phyloP scores from a whole-genome alignment of 345 rosid genomes.

The Psidium guajava region DNA sequence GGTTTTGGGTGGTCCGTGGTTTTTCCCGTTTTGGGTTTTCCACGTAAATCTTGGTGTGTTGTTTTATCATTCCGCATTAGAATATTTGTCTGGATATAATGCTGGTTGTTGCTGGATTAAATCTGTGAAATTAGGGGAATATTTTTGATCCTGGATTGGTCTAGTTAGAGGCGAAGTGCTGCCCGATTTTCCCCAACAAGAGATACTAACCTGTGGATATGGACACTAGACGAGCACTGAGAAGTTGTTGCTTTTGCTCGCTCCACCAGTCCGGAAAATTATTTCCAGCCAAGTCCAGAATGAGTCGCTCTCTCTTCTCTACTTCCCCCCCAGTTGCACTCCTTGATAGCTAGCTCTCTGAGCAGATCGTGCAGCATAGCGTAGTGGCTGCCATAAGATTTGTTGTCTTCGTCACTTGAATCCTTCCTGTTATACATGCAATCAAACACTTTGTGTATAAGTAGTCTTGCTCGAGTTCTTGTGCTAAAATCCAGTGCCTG shows the following conservation, averaged over 20 bases:
- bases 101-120: accelerated
- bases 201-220: conserved; percentile 27
- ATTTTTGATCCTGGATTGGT: too few relatives aligned
- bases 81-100: too few relatives aligned
- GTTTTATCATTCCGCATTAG: too few relatives aligned
- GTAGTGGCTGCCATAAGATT: conserved; percentile 16
- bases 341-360: conserved; percentile 27
- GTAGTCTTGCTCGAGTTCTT: background rate
- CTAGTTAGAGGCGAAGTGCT: too few relatives aligned
- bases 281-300: too few relatives aligned
- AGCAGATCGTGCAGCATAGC: conserved; percentile 34
- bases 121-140: background rate
- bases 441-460: background rate
- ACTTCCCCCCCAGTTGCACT: conserved; percentile 7
- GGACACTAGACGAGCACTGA: conserved; percentile 25
- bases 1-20: too few relatives aligned
- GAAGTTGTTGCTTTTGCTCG: background rate
- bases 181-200: too few relatives aligned
- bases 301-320: too few relatives aligned
- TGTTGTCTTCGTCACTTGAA: conserved; percentile 7
- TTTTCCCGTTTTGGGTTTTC: too few relatives aligned
- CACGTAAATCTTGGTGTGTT: too few relatives aligned
- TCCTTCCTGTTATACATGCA: conserved; percentile 18
- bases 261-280: conserved; percentile 10
- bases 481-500: background rate